A percentile compares a stretch with the other conserved stretches of the same genome.
phyloP scores from a whole-genome alignment of 202 grass and related monocot genomes.

The Setaria italica region DNA sequence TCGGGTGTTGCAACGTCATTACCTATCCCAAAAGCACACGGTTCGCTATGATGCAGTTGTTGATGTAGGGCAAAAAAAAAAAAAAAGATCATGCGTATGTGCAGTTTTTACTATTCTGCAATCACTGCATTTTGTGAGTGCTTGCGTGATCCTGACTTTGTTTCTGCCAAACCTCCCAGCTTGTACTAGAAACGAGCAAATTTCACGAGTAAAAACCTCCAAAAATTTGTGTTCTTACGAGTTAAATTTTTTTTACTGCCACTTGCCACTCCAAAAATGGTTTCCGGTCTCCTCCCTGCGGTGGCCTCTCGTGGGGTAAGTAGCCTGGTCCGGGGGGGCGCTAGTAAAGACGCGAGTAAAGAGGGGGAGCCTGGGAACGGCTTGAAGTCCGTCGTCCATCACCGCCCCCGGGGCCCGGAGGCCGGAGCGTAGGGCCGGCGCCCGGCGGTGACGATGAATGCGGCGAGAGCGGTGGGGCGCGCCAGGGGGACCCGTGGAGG shows the following conservation, averaged over 20 bases:
- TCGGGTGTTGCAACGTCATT: not conserved
- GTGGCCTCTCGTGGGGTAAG: not conserved
- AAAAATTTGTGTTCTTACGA: too few species aligned
- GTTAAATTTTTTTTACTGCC: too few species aligned
- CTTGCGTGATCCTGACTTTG: not conserved
- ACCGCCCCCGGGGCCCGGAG: not conserved
- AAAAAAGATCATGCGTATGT: too few species aligned
- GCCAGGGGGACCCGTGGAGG: too few species aligned
- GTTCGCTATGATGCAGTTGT: not conserved
- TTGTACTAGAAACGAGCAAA: too few species aligned
- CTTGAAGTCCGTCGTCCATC: not conserved
- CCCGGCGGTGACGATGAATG: too few species aligned
- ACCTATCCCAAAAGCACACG: not conserved
- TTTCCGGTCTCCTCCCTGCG: too few species aligned
- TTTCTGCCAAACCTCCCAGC: too few species aligned
- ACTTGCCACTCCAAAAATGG: too few species aligned
- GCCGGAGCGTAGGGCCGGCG: too few species aligned
- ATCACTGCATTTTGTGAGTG: not conserved
- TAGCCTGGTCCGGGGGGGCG: not conserved
- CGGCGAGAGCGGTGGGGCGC: not conserved
- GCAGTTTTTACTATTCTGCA: not conserved
- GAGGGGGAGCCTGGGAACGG: not conserved
- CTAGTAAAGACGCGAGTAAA: slow-evolving; percentile 9
- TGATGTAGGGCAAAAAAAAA: too few species aligned
- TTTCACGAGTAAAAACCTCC: too few species aligned